Base-by-base conservation (phyloP, 2,329 filamentous ascomycete species). In the Cladophialophora yegresii region DNA sequence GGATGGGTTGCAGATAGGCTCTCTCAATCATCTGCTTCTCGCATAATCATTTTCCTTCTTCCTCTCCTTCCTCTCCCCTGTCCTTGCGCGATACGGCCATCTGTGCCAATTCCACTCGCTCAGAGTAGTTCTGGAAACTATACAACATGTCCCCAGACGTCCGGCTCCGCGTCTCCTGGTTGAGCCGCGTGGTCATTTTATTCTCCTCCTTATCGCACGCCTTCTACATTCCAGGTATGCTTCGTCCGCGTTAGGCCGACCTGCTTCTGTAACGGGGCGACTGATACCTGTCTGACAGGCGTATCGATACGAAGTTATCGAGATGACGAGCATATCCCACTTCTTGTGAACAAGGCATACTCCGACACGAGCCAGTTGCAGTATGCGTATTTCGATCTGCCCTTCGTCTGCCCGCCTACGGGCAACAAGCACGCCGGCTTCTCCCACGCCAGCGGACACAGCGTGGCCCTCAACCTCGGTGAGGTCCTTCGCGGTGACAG, bases 331-430 rank as follows among this genome's bases (percentile, higher is more conserved):
- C 82, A 86, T 10, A 89, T 96, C 45, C 91, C 92, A 0, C 82
- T 96, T n/a, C 87, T 93, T 62, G 90, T 95, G 69, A 96, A 96
- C 80, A 96, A 96, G 77, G 88, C 93, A 72, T 96, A 93, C 77
- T 96, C 91, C 61, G 92, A 96, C 77, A 88, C 90, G 72, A 95
- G 90, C 7, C 89, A 95, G 75, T 81, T 96, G n/a, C 91, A 96
- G 76, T 96, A 92, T 84, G 91, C 91, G 70, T 96, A 93, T 80
- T 90, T 89, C 75, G 90, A 95, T 71, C 86, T 96, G 1, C 91
- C 92, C 7, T 96, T 96, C 75, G 89, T 93, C 60, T 96, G 91
- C 73, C 89, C 90, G 10, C 89, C 90, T 1, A 90, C 87, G 8
- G 90, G 90, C 56, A 82, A 85, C 67, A 83, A 81, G 67, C 85